Percentiles rank a stretch among this genome's conserved stretches.
Evolutionary conservation across 345 rosid species (phyloP).

Genomic region (Streptanthus diversifolius): DNA sequence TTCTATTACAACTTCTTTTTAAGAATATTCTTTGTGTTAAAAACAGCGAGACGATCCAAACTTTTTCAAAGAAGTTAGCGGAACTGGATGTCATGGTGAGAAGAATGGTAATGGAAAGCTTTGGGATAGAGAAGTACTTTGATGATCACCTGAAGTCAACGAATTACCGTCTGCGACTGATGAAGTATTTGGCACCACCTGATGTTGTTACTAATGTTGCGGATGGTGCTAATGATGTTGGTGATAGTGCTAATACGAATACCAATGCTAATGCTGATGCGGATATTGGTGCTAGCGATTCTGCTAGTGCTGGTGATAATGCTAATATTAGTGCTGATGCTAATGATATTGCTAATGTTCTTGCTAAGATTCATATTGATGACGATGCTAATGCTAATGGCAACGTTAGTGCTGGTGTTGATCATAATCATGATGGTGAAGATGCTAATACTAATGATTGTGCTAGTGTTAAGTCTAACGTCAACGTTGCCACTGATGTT

Average conservation of each 20-base stretch:
- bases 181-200: slow-evolving; percentile 12
- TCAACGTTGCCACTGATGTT: neutral
- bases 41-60: slow-evolving; percentile 29
- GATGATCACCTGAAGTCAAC: slow-evolving; percentile 35
- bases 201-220: slow-evolving; percentile 14
- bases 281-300: neutral
- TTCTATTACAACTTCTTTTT: neutral
- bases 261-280: neutral
- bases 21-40: neutral
- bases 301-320: neutral
- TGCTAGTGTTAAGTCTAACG: neutral
- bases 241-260: neutral
- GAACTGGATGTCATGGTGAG: slow-evolving; percentile 46
- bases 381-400: neutral
- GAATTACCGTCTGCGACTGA: slow-evolving; percentile 20
- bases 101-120: slow-evolving; percentile 54
- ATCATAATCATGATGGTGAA: neutral
- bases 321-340: neutral
- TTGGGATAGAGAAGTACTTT: slow-evolving; percentile 37
- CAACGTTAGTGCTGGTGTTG: neutral
- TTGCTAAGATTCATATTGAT: neutral
- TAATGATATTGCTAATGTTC: neutral
- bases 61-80: slow-evolving; percentile 23
- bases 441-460: neutral
- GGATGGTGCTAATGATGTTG: neutral